Conservation (phyloP, 2,329 filamentous ascomycete species). For the Talaromyces verruculosus region DNA sequence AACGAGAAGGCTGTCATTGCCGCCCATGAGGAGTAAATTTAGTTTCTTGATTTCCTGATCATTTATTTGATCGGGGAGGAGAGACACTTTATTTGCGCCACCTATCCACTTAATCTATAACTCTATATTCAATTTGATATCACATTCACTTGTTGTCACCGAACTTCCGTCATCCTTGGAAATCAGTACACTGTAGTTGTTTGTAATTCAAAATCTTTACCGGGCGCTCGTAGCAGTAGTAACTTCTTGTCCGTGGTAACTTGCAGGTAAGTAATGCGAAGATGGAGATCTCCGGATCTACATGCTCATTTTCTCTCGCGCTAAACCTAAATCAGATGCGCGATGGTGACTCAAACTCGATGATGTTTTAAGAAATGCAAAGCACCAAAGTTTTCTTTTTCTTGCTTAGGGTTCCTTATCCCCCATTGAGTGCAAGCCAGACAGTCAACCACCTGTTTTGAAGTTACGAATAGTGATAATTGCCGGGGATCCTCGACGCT, state of each 20-base stretch:
- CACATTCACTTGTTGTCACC: constrained; percentile 2
- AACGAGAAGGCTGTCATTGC: constrained; percentile 7
- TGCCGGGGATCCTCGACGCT: not conserved
- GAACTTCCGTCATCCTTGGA: no score
- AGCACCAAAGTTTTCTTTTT: not conserved
- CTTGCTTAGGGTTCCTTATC: not conserved
- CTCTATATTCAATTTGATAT: constrained; percentile 9
- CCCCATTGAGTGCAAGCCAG: not conserved
- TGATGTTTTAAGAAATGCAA: not conserved
- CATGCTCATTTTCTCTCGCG: not conserved
- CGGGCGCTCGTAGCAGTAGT: not conserved
- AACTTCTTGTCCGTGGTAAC: not conserved
- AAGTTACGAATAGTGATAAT: not conserved
- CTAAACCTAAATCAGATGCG: not conserved
- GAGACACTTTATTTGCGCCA: not conserved
- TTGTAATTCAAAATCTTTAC: not conserved
- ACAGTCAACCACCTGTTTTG: not conserved
- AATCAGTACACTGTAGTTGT: not conserved
- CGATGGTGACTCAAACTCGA: not conserved
- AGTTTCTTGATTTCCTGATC: not conserved
- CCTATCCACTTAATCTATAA: constrained; percentile 1
- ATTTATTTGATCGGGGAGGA: not conserved
- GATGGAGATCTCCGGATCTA: not conserved
- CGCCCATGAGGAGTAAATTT: constrained; percentile 17
- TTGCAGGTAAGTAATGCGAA: not conserved